Percentiles rank a stretch among this genome's conserved stretches.
phyloP scores from a whole-genome alignment of 371 early-diverging fungal genomes.

The Lichtheimia corymbifera region DNA sequence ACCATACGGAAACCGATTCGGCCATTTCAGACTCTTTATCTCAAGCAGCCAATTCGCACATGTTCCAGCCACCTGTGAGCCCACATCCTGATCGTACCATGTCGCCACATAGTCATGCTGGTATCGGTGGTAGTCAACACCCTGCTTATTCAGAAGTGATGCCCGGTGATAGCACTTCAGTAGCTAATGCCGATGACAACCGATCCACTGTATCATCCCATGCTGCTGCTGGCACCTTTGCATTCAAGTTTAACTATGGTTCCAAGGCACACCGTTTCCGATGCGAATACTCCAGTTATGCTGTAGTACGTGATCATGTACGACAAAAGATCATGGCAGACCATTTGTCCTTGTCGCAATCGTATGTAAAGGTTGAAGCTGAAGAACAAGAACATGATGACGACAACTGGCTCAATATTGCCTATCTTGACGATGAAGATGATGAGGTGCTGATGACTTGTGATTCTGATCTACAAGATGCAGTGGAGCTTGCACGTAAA shows the following conservation, averaged over 20 bases:
- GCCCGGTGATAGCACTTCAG: constrained; percentile 42
- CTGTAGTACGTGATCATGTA: constrained; percentile 29
- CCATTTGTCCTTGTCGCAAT: constrained; percentile 28
- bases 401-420: constrained; percentile 51
- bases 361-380: constrained; percentile 21
- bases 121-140: constrained; percentile 7
- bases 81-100: constrained; percentile 33
- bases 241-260: constrained; percentile 43
- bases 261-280: constrained; percentile 44
- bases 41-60: constrained; percentile 27
- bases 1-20: constrained; percentile 42
- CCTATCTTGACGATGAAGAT: constrained; percentile 89
- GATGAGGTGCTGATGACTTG: constrained; percentile 80
- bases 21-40: constrained; percentile 53
- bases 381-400: constrained; percentile 18
- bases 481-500: constrained; percentile 80
- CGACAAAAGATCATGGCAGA: constrained; percentile 42
- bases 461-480: constrained; percentile 81
- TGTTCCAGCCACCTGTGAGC: constrained; percentile 30
- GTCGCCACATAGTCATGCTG: constrained; percentile 22
- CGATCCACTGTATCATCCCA: constrained; percentile 17
- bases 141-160: constrained; percentile 38
- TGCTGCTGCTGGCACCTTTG: constrained; percentile 22
- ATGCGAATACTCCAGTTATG: constrained; percentile 22
- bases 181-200: constrained; percentile 29